These are phyloP conservation scores for Paraphaeosphaeria sporulosa DNA, from an alignment of 2,329 filamentous ascomycete genomes.

Conservation along the genomic window DNA sequence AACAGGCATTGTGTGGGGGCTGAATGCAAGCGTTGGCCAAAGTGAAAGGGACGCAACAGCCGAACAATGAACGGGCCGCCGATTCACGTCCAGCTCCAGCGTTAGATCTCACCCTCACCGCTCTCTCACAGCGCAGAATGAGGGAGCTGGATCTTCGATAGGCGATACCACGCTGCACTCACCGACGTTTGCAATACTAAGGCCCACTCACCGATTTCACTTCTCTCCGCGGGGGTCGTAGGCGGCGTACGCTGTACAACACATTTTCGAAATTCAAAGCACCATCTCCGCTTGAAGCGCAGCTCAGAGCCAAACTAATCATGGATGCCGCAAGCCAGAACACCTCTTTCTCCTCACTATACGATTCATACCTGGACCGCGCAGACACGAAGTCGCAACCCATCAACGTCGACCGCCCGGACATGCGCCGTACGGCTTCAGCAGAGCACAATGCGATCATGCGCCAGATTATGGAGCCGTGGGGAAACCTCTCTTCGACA, in stretches of 20 bases:
- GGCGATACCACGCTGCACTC: background rate
- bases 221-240: background rate
- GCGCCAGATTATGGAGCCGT: constrained; percentile 10
- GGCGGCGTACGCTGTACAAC: too few species aligned
- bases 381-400: background rate
- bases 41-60: constrained; percentile 1
- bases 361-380: background rate
- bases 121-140: background rate
- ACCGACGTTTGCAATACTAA: background rate
- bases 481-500: constrained; percentile 1
- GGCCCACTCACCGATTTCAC: background rate
- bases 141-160: constrained; percentile 1
- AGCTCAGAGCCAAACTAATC: background rate
- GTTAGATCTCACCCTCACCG: background rate
- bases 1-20: background rate
- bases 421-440: background rate
- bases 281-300: background rate
- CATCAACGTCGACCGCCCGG: background rate
- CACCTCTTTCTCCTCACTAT: background rate
- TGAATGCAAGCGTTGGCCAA: background rate
- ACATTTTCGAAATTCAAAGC: background rate
- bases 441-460: constrained; percentile 7
- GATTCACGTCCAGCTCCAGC: background rate
- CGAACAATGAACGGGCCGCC: constrained; percentile 2
- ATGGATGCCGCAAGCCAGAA: background rate